These are phyloP conservation scores for Clitopilus hobsonii DNA, from an alignment of 768 basidiomycete genomes.

Conservation along the genomic window DNA sequence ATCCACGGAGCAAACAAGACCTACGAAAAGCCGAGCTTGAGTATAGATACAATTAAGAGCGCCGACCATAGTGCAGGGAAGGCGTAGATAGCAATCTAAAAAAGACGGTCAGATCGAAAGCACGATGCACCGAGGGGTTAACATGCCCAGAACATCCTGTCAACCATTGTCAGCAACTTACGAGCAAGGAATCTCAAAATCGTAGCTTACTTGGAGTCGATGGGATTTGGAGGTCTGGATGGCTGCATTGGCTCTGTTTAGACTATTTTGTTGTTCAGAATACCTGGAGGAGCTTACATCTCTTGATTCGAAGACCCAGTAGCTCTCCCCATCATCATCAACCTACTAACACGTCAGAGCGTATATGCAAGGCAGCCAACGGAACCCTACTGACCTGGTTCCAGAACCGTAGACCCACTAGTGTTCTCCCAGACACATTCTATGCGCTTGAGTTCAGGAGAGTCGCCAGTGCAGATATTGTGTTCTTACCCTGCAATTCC, in stretches of 20 bases:
- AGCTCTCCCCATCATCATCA: constrained; percentile 92
- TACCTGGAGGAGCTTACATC: constrained; percentile 56
- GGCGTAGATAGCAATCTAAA: constrained; percentile 79
- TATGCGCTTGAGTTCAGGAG: constrained; percentile 20
- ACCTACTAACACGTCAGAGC: constrained; percentile 43
- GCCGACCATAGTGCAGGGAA: constrained; percentile 88
- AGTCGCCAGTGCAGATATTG: not conserved
- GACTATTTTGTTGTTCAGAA: constrained; percentile 1
- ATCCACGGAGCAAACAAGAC: constrained; percentile 23
- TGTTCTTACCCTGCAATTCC: constrained; percentile 82
- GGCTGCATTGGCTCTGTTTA: constrained; percentile 60
- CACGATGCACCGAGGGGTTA: constrained; percentile 5
- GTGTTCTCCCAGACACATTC: constrained; percentile 91
- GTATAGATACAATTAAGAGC: constrained; percentile 81
- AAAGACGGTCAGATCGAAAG: constrained; percentile 3
- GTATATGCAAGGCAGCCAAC: not conserved
- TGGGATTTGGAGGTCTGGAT: constrained; percentile 80
- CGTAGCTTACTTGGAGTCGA: constrained; percentile 72
- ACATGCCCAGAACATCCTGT: constrained; percentile 90
- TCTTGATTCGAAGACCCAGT: constrained; percentile 97
- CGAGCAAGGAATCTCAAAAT: not conserved
- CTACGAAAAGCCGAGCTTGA: constrained; percentile 86
- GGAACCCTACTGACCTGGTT: constrained; percentile 61
- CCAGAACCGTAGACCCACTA: constrained; percentile 97
- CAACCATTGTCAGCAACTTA: not conserved